Evolutionary conservation across 2,329 filamentous ascomycete species (phyloP), one percentile per base, ranked within the genome.

Genomic region (Penicillium sp.): DNA sequence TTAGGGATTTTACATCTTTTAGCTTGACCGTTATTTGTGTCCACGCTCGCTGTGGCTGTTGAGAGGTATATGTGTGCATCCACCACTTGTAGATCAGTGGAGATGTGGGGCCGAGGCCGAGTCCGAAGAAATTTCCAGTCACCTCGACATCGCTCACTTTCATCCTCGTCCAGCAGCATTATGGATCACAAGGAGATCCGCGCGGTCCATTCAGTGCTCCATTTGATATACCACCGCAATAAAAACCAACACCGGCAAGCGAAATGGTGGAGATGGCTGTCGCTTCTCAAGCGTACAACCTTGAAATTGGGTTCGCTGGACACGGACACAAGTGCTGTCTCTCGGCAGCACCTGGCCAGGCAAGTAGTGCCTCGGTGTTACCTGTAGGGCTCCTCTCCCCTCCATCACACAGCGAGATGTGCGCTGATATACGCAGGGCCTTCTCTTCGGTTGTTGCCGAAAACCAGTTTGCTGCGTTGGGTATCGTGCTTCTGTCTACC

Each of bases 241-340:
- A 84, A 83, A 60, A 97, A 96, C 70, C 91, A 97, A 69, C 91
- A 97, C 65, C 82, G 82, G 39, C 75, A 78, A 47, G 78, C 83
- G 19, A 79, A 81, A 59, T 98, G 91, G 91, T 97, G 86, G 80
- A 79, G 81, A 55, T 73, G 72, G 56, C 80, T 96, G 46, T 77
- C 77, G 37, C 76, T 84, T 49, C 75, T 96, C 50, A 81, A 87
- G 23, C 84, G 86, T 32, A 75, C 81, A 41, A 63, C 84, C 7
- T 67, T 69, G 7, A 75, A 76, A 39, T 68, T 95, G 2, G 54
- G 62, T 31, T 71, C 70, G 14, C 47, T 75, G 28, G 50, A 67
- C 43, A 19, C 39, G 26, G 31, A 36, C 10, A 33, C 27, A 23
- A 29, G 16, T 5, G 28, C 38, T 15, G 27, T 43, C 7, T 45